Evolutionary conservation across 129 eudicot species (phyloP).

Genomic region (Solidago caesia): DNA sequence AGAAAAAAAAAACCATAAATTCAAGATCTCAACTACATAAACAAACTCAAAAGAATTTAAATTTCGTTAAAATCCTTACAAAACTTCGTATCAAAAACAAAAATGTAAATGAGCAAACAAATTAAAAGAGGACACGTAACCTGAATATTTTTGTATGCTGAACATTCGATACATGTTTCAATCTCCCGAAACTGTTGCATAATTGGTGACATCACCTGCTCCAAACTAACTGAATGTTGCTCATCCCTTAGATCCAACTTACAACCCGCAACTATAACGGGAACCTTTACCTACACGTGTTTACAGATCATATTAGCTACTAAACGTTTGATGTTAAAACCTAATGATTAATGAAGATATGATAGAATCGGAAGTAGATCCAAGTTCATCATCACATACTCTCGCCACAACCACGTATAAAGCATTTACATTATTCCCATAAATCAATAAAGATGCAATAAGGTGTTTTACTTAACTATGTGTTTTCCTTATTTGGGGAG

Average conservation of each 20-base stretch:
- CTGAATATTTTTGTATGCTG: constrained; percentile 67
- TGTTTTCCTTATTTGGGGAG: too few relatives aligned
- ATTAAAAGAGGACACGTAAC: constrained; percentile 26
- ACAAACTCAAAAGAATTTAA: constrained; percentile 1
- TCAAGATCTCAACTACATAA: background rate
- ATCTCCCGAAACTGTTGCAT: constrained; percentile 92
- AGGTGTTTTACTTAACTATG: too few relatives aligned
- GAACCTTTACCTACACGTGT: constrained; percentile 74
- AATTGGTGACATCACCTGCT: constrained; percentile 93
- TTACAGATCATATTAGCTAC: constrained; percentile 21
- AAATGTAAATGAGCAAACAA: background rate
- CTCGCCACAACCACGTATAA: background rate
- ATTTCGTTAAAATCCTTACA: background rate
- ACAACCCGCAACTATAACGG: constrained; percentile 95
- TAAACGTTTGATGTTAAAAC: background rate
- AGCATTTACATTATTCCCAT: background rate
- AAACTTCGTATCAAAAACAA: background rate
- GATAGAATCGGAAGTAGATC: too few relatives aligned
- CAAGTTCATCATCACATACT: too few relatives aligned
- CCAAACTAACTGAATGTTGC: constrained; percentile 66
- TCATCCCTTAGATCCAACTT: constrained; percentile 90
- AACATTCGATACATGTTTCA: constrained; percentile 81
- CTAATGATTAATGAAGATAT: background rate
- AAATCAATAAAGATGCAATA: too few relatives aligned
- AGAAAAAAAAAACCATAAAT: background rate